Conservation (phyloP, 495 filamentous ascomycete species). For the Trichoderma erinaceum region DNA sequence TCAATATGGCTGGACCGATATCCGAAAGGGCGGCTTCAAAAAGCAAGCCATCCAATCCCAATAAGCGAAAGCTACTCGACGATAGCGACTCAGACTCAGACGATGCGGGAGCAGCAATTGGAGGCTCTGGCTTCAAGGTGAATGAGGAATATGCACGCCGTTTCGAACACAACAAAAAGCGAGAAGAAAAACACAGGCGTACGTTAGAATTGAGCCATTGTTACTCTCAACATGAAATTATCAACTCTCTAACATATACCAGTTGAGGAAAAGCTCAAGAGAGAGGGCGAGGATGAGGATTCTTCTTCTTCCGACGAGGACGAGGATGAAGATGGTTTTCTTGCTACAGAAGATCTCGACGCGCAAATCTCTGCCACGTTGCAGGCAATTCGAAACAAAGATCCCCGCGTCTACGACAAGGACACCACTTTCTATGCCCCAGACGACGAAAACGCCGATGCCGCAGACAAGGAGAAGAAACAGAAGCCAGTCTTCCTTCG, state of each 20-base stretch:
- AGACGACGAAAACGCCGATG: slow-evolving; percentile 28
- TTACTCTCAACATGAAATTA: not conserved
- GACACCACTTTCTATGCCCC: slow-evolving; percentile 67
- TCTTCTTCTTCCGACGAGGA: slow-evolving; percentile 65
- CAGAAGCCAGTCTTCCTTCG: slow-evolving; percentile 80
- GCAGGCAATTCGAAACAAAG: slow-evolving; percentile 78
- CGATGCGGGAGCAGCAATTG: slow-evolving; percentile 52
- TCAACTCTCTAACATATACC: slow-evolving; percentile 16
- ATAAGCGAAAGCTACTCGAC: slow-evolving; percentile 28
- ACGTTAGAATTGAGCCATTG: slow-evolving; percentile 27
- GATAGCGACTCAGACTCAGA: slow-evolving; percentile 48
- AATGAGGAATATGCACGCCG: slow-evolving; percentile 84
- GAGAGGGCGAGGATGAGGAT: slow-evolving; percentile 46
- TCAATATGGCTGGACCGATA: slow-evolving; percentile 25
- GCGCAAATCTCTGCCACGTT: slow-evolving; percentile 79
- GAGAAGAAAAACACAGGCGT: slow-evolving; percentile 81
- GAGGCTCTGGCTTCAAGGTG: slow-evolving; percentile 61
- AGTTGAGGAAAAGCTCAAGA: slow-evolving; percentile 87
- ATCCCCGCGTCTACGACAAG: slow-evolving; percentile 83
- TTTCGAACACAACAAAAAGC: slow-evolving; percentile 95
- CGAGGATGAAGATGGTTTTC: slow-evolving; percentile 83
- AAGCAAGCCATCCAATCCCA: slow-evolving; percentile 23
- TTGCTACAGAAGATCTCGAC: slow-evolving; percentile 77
- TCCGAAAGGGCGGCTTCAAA: not conserved
- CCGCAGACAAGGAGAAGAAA: slow-evolving; percentile 44